phyloP scores from a whole-genome alignment of 768 basidiomycete species.

The Psilocybe sp. region DNA sequence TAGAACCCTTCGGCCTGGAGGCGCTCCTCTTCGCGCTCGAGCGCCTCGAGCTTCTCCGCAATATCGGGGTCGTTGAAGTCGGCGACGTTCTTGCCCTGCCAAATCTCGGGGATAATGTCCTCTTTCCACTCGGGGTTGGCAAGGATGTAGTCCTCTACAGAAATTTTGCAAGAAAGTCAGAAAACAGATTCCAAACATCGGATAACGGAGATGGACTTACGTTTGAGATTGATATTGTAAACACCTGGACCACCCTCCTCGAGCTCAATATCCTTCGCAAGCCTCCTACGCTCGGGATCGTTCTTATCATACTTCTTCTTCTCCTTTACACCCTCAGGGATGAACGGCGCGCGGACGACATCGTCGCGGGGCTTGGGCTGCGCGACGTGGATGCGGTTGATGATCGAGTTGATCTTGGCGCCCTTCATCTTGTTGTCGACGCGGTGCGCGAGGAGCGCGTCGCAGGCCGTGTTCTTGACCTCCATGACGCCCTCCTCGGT shows the following conservation, averaged over 20 bases:
- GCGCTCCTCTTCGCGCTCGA: constrained; percentile 94
- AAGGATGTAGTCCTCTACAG: constrained; percentile 85
- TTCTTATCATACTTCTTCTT: constrained; percentile 83
- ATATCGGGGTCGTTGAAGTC: constrained; percentile 99
- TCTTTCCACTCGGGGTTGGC: constrained; percentile 91
- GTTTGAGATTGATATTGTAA: constrained; percentile 85
- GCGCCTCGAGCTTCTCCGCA: constrained; percentile 91
- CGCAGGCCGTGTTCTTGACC: constrained; percentile 93
- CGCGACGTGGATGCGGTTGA: constrained; percentile 95
- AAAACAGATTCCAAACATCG: not conserved
- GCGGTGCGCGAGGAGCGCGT: constrained; percentile 90
- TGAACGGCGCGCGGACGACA: constrained; percentile 82
- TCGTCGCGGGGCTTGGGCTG: constrained; percentile 89
- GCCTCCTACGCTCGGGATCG: constrained; percentile 70
- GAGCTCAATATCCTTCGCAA: constrained; percentile 80
- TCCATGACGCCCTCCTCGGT: constrained; percentile 98
- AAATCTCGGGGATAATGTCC: constrained; percentile 97
- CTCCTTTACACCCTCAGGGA: constrained; percentile 79
- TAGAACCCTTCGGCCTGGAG: constrained; percentile 96
- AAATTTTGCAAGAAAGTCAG: not conserved
- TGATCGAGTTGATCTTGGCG: constrained; percentile 85
- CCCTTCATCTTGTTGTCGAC: constrained; percentile 95
- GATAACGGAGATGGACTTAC: constrained; percentile 42
- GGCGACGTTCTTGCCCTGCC: constrained; percentile 97
- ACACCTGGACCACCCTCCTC: constrained; percentile 90